phyloP scores from a whole-genome alignment of 257 asterid species.

The Ilex asprella region DNA sequence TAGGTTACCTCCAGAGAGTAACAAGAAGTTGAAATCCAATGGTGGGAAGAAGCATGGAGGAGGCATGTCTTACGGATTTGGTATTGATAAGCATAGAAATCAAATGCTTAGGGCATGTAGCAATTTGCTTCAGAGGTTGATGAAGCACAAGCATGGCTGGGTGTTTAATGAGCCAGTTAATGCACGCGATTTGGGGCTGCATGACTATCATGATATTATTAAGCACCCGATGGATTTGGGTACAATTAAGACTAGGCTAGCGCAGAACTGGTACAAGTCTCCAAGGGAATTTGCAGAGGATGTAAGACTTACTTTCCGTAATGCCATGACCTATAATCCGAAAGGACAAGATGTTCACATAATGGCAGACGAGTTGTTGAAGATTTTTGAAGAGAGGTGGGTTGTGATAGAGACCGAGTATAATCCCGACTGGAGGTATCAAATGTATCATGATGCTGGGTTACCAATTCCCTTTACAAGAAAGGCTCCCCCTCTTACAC shows the following conservation, averaged over 20 bases:
- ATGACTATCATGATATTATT: constrained; percentile 72
- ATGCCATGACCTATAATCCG: constrained; percentile 50
- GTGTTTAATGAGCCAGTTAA: constrained; percentile 84
- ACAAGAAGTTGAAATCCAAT: constrained; percentile 57
- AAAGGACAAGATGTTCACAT: constrained; percentile 81
- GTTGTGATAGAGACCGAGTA: constrained; percentile 56
- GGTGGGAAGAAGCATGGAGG: constrained; percentile 49
- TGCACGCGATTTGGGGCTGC: constrained; percentile 53
- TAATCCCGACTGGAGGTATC: constrained; percentile 52
- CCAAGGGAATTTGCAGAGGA: constrained; percentile 80
- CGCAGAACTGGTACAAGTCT: constrained; percentile 62
- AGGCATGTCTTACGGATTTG: constrained; percentile 30
- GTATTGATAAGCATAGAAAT: constrained; percentile 39
- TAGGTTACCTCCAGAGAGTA: constrained; percentile 74
- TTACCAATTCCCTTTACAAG: constrained; percentile 51
- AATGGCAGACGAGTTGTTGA: constrained; percentile 69
- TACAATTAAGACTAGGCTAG: constrained; percentile 58
- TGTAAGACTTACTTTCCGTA: constrained; percentile 76
- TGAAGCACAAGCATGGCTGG: constrained; percentile 88
- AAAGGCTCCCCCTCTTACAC: constrained; percentile 20
- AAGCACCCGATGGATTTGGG: constrained; percentile 95
- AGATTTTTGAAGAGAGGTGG: constrained; percentile 86
- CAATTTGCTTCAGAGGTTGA: constrained; percentile 70
- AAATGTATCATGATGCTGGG: constrained; percentile 53
- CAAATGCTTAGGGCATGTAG: constrained; percentile 55